These are phyloP conservation scores for Fusarium nurragi DNA, from an alignment of 2,329 filamentous ascomycete species.

Conservation along the genomic window DNA sequence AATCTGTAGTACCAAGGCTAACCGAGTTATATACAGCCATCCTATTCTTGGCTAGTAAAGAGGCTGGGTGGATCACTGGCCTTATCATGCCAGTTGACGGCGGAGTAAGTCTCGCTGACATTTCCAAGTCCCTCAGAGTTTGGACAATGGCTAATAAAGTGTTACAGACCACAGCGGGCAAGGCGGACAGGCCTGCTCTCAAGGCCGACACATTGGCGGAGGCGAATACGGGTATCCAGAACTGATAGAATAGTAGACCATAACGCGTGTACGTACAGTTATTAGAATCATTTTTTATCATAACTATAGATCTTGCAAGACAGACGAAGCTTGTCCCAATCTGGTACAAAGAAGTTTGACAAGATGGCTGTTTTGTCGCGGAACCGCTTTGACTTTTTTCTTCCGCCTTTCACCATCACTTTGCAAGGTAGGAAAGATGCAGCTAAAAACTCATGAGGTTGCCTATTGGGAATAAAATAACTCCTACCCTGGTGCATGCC, in stretches of 20 bases:
- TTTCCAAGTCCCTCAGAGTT: neutral
- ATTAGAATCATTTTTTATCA: neutral
- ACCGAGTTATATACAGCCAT: neutral
- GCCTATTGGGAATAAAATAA: no score
- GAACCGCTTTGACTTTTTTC: no score
- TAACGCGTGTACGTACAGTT: neutral
- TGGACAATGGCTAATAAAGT: neutral
- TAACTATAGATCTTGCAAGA: neutral
- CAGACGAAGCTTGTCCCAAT: no score
- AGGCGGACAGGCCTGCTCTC: constrained; percentile 3
- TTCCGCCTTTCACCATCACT: no score
- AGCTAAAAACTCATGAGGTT: no score
- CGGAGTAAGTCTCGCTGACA: neutral
- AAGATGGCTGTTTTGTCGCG: no score
- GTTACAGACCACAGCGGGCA: constrained; percentile 1
- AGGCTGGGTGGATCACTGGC: constrained; percentile 7
- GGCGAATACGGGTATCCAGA: neutral
- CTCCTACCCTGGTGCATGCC: neutral
- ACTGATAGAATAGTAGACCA: neutral
- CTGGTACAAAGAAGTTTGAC: no score
- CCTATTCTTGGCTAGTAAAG: constrained; percentile 2
- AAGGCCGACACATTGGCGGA: constrained; percentile 4
- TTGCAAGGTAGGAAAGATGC: no score
- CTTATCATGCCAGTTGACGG: constrained; percentile 9
- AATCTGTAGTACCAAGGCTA: neutral